phyloP scores from a whole-genome alignment of 2,329 filamentous ascomycete genomes.

The Rachicladosporium sp. region DNA sequence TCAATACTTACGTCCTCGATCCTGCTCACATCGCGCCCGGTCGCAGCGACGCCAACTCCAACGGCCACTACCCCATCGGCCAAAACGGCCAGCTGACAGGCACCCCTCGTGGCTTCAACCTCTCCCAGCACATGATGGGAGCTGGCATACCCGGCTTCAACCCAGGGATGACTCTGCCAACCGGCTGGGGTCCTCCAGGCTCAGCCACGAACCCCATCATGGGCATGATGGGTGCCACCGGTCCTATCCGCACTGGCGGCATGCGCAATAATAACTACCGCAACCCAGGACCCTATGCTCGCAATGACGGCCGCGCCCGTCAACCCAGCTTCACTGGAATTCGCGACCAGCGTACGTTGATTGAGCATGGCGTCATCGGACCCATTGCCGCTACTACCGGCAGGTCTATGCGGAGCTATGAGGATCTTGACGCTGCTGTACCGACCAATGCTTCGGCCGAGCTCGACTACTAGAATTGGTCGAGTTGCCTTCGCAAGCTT shows the following conservation, averaged over 20 bases:
- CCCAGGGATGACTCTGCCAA: conserved; percentile 17
- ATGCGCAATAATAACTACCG: conserved; percentile 21
- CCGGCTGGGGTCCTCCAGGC: conserved; percentile 53
- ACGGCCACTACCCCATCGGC: conserved; percentile 80
- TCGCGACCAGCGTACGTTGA: background rate
- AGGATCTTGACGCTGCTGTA: conserved; percentile 74
- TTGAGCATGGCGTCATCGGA: conserved; percentile 32
- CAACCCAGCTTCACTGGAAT: conserved; percentile 4
- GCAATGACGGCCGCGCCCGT: conserved; percentile 13
- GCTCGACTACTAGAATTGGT: conserved; percentile 61
- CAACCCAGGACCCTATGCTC: conserved; percentile 18
- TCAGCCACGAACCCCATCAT: conserved; percentile 11
- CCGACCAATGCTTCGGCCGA: conserved; percentile 55
- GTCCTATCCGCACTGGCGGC: conserved; percentile 27
- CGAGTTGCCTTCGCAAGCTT: no score
- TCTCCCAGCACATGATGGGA: conserved; percentile 43
- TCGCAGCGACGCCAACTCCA: conserved; percentile 84
- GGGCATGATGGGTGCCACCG: conserved; percentile 24
- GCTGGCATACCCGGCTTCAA: conserved; percentile 28
- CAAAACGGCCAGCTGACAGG: conserved; percentile 57
- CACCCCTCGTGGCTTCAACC: conserved; percentile 83
- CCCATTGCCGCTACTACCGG: conserved; percentile 87
- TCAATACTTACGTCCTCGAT: conserved; percentile 90
- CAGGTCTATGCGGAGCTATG: conserved; percentile 88
- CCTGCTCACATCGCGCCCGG: conserved; percentile 90